phyloP scores from a whole-genome alignment of 1,284 basidiomycete genomes.

The Trichosporon sp. region DNA sequence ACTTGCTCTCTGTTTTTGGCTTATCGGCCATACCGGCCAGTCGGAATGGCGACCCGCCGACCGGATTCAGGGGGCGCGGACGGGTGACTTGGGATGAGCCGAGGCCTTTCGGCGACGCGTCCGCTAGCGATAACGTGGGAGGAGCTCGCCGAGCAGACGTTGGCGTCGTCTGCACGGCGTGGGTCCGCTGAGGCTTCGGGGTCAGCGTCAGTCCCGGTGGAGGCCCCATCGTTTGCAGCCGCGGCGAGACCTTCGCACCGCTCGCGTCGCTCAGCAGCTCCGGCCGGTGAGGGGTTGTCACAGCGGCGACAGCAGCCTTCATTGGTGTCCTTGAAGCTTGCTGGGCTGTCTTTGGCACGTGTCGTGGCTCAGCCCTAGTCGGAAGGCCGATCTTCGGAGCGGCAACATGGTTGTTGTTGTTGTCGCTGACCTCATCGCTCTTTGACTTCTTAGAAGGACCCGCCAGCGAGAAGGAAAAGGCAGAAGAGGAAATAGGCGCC shows the following conservation, averaged over 20 bases:
- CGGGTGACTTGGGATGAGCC: not conserved
- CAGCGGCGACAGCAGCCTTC: not conserved
- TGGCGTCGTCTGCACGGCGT: not conserved
- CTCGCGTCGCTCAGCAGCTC: not conserved
- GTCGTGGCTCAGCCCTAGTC: not conserved
- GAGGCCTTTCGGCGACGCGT: not conserved
- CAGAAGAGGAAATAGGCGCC: conserved; percentile 28
- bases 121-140: not conserved
- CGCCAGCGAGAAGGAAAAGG: conserved; percentile 29
- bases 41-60: conserved; percentile 10
- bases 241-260: not conserved
- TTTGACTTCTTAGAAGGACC: conserved; percentile 23
- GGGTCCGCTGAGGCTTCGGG: not conserved
- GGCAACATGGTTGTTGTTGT: not conserved
- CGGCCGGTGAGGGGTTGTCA: not conserved
- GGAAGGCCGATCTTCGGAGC: not conserved
- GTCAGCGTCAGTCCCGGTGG: not conserved
- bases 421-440: not conserved
- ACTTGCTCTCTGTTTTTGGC: not conserved
- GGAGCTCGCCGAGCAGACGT: not conserved
- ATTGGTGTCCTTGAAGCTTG: not conserved
- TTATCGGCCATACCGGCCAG: not conserved
- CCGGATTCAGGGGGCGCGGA: not conserved
- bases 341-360: not conserved
- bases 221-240: not conserved